Evolutionary conservation across 768 basidiomycete genomes (phyloP), one percentile per base, ranked within the genome.

Genomic region (Phylloporus arenicola): DNA sequence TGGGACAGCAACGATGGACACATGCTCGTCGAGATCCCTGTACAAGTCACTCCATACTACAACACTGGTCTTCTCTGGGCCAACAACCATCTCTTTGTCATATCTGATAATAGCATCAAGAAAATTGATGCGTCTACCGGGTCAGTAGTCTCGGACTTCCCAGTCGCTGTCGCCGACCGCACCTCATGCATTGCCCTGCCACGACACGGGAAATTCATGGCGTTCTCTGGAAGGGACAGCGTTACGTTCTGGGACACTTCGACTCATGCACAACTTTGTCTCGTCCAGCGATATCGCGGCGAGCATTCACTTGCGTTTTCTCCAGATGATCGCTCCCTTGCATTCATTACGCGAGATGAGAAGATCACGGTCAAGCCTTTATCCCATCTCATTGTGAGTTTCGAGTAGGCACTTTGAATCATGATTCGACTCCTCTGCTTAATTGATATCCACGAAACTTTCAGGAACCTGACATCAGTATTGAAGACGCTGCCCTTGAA

Each of bases 121-220:
- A 19, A 19, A 25, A 8, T 50, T 2, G 33, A 54, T 0, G 16
- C 33, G 1, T 50, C 42, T 2, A 45, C 25, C 0, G 51, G 41
- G 0, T 39, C 35, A 12, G 2, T 17, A 10, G 12, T 49, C 25
- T 19, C 43, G n/a, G 40, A 51, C 42, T 16, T 19, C 43, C 5
- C 24, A 24, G 24, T 24, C 6, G 24, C 24, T 24, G 20, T 31
- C 24, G 9, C n/a, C 35, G 45, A 33, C 44, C 11, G 34, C 9
- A 24, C 6, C 13, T 45, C 46, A 3, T 51, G 35, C 40, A 40
- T 57, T 30, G 39, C 30, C 13, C 19, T 57, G 2, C 40, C 50
- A 0, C 34, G 22, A 6, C 24, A 24, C n/a, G n/a, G n/a, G n/a
- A n/a, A n/a, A n/a, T n/a, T n/a, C n/a, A n/a, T n/a, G n/a, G n/a